phyloP scores from a whole-genome alignment of 2,329 filamentous ascomycete genomes.

The Celoporthe dispersa region DNA sequence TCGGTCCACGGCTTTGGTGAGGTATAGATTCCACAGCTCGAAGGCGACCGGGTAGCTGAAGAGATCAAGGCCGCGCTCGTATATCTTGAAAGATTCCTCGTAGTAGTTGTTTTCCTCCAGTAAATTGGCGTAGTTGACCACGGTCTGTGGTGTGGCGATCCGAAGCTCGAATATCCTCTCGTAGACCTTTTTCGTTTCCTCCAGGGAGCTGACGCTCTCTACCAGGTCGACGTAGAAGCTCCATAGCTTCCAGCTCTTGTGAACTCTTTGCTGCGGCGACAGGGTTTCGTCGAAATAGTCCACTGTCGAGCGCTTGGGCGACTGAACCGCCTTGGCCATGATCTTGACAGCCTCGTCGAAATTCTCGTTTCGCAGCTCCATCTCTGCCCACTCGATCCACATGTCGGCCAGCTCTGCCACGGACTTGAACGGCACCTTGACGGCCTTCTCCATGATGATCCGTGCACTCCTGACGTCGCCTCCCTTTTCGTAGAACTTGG shows the following conservation, averaged over 20 bases:
- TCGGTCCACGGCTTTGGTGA: slow-evolving; percentile 95
- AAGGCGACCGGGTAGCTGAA: slow-evolving; percentile 98
- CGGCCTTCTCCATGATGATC: slow-evolving; percentile 95
- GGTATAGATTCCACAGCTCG: slow-evolving; percentile 97
- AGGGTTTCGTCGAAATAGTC: slow-evolving; percentile 98
- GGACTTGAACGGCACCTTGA: slow-evolving; percentile 97
- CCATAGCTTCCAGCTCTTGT: slow-evolving; percentile 99
- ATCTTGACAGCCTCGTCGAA: slow-evolving; percentile 93
- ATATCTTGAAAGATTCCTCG: slow-evolving; percentile 97
- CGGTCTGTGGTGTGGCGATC: slow-evolving; percentile 96
- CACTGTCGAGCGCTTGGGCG: slow-evolving; percentile 97
- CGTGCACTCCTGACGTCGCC: slow-evolving; percentile 84
- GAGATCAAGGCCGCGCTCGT: slow-evolving; percentile 94
- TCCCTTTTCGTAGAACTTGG: slow-evolving; percentile 92
- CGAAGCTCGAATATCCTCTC: slow-evolving; percentile 97
- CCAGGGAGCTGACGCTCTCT: slow-evolving; percentile 87
- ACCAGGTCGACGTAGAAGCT: slow-evolving; percentile 99
- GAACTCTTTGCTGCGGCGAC: slow-evolving; percentile 91
- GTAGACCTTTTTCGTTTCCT: slow-evolving; percentile 93
- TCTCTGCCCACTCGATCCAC: slow-evolving; percentile 99
- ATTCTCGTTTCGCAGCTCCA: slow-evolving; percentile 95
- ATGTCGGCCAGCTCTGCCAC: slow-evolving; percentile 96
- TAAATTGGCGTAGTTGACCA: slow-evolving; percentile 97
- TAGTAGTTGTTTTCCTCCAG: slow-evolving; percentile 94
- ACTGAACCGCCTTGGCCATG: slow-evolving; percentile 96